Percentiles rank a stretch among this genome's conserved stretches.
Conservation (phyloP, 345 rosid species). For the Salix koriyanagi region DNA sequence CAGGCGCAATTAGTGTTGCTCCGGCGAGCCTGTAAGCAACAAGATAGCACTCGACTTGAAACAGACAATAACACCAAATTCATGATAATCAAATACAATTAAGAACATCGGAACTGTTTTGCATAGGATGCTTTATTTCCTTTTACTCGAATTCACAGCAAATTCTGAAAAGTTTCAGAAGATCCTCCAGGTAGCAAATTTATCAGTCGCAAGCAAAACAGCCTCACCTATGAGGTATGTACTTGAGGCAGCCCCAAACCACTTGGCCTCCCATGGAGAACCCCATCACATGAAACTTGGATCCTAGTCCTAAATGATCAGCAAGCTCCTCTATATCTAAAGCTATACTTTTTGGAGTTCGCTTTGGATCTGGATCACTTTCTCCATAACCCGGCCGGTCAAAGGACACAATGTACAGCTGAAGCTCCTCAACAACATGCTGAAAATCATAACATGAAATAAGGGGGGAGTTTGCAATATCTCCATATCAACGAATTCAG, state of each 20-base stretch:
- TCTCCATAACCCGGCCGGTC: slow-evolving; percentile 32
- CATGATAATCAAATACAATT: neutral
- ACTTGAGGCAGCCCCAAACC: slow-evolving; percentile 28
- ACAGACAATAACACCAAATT: neutral
- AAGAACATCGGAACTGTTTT: neutral
- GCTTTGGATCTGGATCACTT: slow-evolving; percentile 25
- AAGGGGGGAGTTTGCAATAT: neutral
- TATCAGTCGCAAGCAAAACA: neutral
- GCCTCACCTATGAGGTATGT: slow-evolving; percentile 26
- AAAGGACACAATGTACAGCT: slow-evolving; percentile 13
- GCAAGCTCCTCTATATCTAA: slow-evolving; percentile 31
- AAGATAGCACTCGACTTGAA: neutral
- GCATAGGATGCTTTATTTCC: neutral
- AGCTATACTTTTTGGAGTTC: slow-evolving; percentile 20
- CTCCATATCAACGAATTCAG: neutral
- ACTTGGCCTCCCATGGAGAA: slow-evolving; percentile 29
- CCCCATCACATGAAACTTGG: slow-evolving; percentile 20
- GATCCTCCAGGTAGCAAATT: neutral
- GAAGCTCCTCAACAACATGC: slow-evolving; percentile 18
- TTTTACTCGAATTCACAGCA: neutral
- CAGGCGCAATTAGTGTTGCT: slow-evolving; percentile 21
- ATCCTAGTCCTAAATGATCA: slow-evolving; percentile 24
- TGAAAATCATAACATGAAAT: neutral
- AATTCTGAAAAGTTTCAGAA: neutral
- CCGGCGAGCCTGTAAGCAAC: slow-evolving; percentile 21